Evolutionary conservation across 2,329 filamentous ascomycete species (phyloP).

Genomic region (Ophiocordyceps polyrhachis-furcata): DNA sequence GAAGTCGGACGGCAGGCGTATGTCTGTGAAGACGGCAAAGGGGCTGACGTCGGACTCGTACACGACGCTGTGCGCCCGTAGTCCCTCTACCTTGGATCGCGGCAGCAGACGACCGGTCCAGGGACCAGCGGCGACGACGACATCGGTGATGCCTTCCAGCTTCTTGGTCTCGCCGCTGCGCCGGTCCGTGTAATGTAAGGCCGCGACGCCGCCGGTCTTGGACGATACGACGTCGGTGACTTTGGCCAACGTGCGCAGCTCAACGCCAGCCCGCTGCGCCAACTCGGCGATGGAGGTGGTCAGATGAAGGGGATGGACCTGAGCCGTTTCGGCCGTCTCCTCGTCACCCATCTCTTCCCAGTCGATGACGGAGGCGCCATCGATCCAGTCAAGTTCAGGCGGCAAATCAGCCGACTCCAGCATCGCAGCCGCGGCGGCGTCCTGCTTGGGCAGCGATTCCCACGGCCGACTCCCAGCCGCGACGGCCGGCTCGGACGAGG

Average conservation of each 20-base stretch:
- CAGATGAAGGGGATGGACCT: conserved; percentile 86
- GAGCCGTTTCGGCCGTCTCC: conserved; percentile 60
- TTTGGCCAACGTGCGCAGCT: conserved; percentile 44
- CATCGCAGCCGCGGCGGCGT: conserved; percentile 25
- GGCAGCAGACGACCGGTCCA: conserved; percentile 45
- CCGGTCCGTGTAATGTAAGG: conserved; percentile 41
- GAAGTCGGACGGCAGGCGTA: conserved; percentile 51
- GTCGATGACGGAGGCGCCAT: conserved; percentile 40
- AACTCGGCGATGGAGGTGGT: conserved; percentile 68
- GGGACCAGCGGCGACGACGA: conserved; percentile 38
- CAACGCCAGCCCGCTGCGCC: conserved; percentile 49
- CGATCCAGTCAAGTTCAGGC: conserved; percentile 68
- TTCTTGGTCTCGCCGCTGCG: conserved; percentile 14
- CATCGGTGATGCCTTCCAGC: conserved; percentile 29
- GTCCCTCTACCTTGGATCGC: conserved; percentile 34
- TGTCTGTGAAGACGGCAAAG: conserved; percentile 73
- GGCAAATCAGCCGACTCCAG: conserved; percentile 46
- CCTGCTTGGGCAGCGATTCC: conserved; percentile 33
- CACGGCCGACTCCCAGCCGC: background rate
- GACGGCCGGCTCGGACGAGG: background rate
- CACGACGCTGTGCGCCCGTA: conserved; percentile 47
- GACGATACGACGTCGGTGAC: conserved; percentile 47
- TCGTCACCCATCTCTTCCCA: conserved; percentile 64
- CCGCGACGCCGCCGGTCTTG: conserved; percentile 28
- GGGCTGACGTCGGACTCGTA: conserved; percentile 47